Conservation (phyloP, 2,329 filamentous ascomycete genomes). For the Fusarium continuum region DNA sequence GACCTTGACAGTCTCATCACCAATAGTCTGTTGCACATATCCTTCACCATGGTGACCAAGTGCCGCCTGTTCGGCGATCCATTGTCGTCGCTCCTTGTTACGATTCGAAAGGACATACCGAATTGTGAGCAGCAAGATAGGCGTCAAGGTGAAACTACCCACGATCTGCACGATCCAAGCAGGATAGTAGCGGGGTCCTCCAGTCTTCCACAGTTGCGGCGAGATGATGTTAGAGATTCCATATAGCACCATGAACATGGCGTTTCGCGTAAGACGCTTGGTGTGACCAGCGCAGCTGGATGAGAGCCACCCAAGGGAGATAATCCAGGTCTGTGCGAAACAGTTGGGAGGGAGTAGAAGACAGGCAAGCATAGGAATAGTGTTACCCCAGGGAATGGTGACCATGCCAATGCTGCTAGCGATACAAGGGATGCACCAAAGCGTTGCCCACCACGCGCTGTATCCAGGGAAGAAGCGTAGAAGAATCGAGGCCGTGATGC, state of each 20-base stretch:
- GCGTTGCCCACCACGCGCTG: constrained; percentile 32
- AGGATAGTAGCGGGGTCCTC: constrained; percentile 30
- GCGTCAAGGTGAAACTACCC: constrained; percentile 31
- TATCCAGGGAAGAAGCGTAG: constrained; percentile 26
- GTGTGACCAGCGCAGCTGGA: not conserved
- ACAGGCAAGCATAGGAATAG: not conserved
- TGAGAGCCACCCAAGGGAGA: not conserved
- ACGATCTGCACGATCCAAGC: constrained; percentile 35
- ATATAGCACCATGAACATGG: constrained; percentile 2
- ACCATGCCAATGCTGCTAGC: constrained; percentile 26
- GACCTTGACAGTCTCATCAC: constrained; percentile 21
- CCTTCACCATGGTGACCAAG: not conserved
- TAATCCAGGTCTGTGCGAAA: constrained; percentile 1
- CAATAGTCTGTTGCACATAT: constrained; percentile 6
- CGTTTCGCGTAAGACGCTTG: not conserved
- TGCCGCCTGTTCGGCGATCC: not conserved
- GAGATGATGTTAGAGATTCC: not conserved
- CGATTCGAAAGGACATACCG: not conserved
- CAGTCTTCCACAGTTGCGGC: constrained; percentile 41
- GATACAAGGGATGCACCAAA: constrained; percentile 38
- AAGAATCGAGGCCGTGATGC: constrained; percentile 28
- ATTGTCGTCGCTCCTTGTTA: not conserved
- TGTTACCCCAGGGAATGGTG: not conserved
- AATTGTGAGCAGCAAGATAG: not conserved
- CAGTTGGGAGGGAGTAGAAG: not conserved